phyloP scores from a whole-genome alignment of 2,329 filamentous ascomycete genomes.

The Monosporascus ibericus region DNA sequence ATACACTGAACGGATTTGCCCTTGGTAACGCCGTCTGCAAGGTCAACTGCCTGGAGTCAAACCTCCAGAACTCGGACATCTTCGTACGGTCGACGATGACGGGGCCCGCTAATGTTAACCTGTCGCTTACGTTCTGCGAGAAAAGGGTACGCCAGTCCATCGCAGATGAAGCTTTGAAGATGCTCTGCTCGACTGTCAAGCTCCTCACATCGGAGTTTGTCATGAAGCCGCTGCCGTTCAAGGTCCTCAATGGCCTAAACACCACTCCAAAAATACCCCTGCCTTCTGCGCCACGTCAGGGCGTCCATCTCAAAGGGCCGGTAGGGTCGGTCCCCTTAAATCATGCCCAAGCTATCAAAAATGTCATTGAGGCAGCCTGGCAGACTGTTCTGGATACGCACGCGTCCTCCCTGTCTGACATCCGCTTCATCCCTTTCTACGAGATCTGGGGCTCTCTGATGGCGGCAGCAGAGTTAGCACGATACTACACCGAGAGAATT shows the following conservation, averaged over 20 bases:
- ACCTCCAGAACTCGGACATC: slow-evolving; percentile 38
- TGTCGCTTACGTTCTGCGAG: slow-evolving; percentile 41
- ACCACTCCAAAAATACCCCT: slow-evolving; percentile 38
- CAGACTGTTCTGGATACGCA: slow-evolving; percentile 35
- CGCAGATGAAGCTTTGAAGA: slow-evolving; percentile 37
- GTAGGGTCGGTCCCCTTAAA: slow-evolving; percentile 30
- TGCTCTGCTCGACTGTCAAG: slow-evolving; percentile 39
- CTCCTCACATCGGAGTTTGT: slow-evolving; percentile 41
- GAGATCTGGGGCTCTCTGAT: slow-evolving; percentile 45
- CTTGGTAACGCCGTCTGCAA: slow-evolving; percentile 40
- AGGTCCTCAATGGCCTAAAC: slow-evolving; percentile 33
- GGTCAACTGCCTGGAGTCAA: slow-evolving; percentile 34
- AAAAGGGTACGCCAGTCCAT: slow-evolving; percentile 35
- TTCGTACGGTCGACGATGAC: slow-evolving; percentile 37
- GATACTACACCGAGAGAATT: slow-evolving; percentile 37
- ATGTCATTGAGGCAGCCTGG: slow-evolving; percentile 39
- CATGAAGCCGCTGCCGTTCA: slow-evolving; percentile 39
- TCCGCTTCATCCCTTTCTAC: slow-evolving; percentile 43
- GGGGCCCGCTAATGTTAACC: slow-evolving; percentile 29
- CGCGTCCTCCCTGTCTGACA: slow-evolving; percentile 32
- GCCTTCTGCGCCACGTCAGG: slow-evolving; percentile 15
- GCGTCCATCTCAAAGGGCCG: slow-evolving; percentile 14
- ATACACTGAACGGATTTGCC: slow-evolving; percentile 34
- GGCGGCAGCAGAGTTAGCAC: slow-evolving; percentile 40
- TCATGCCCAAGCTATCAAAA: slow-evolving; percentile 35